phyloP scores from a whole-genome alignment of 1,284 basidiomycete genomes.

The Mycosarcoma mackinlayi region DNA sequence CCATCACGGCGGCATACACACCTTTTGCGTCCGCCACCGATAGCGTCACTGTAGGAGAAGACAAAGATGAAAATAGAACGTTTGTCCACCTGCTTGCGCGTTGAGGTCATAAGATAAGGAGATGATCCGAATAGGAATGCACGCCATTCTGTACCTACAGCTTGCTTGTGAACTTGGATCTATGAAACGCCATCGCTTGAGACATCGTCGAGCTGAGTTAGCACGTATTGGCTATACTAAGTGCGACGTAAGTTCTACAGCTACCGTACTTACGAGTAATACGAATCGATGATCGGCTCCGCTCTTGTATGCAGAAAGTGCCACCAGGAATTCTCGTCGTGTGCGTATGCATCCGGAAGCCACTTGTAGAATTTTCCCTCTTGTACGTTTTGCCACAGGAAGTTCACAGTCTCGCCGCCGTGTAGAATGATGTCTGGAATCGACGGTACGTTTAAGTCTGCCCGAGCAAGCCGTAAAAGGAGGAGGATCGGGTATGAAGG shows the following conservation, averaged over 20 bases:
- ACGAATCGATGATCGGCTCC: not conserved
- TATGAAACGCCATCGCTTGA: too few relatives aligned
- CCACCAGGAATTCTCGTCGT: not conserved
- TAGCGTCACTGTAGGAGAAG: not conserved
- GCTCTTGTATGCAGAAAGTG: constrained; percentile 4
- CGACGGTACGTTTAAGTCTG: not conserved
- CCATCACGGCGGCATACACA: too few relatives aligned
- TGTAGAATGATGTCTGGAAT: not conserved
- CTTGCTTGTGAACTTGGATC: too few relatives aligned
- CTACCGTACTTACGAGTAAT: constrained; percentile 7
- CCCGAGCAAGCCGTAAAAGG: not conserved
- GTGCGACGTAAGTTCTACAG: too few relatives aligned
- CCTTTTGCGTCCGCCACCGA: not conserved
- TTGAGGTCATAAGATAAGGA: too few relatives aligned
- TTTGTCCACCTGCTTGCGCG: too few relatives aligned
- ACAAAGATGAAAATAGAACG: not conserved
- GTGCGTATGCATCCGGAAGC: not conserved
- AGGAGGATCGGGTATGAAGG: too few relatives aligned
- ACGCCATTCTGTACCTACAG: too few relatives aligned
- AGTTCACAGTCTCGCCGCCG: not conserved
- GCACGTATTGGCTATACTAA: too few relatives aligned
- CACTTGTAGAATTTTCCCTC: not conserved
- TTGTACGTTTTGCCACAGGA: not conserved
- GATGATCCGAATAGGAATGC: too few relatives aligned
- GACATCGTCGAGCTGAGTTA: too few relatives aligned